Percentiles rank a stretch among this genome's conserved stretches.
Conservation (phyloP, 169 alveolate genomes). For the Plasmodium billcollinsi region DNA sequence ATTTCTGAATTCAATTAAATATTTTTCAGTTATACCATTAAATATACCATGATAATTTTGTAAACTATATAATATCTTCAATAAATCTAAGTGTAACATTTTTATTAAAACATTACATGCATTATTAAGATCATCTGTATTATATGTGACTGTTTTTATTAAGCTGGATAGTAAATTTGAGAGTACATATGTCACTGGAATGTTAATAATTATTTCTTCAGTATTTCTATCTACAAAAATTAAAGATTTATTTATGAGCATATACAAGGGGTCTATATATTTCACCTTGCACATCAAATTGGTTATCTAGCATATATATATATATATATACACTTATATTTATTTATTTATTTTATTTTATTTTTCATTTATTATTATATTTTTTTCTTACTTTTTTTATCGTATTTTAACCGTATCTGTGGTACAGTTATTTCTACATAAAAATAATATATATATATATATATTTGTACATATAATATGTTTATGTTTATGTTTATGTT, state of each 20-base stretch:
- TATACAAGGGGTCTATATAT: not conserved
- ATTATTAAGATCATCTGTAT: not conserved
- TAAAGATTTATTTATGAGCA: not conserved
- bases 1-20: not conserved
- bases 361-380: not conserved
- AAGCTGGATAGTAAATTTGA: slow-evolving; percentile 13
- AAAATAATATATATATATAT: too few relatives aligned
- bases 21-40: not conserved
- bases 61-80: not conserved
- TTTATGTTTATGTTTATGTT: not conserved
- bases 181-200: slow-evolving; percentile 37
- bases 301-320: not conserved
- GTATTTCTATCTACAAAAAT: not conserved
- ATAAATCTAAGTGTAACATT: not conserved
- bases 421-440: slow-evolving; percentile 9
- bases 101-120: not conserved
- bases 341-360: not conserved
- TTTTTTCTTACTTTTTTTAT: not conserved
- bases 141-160: not conserved
- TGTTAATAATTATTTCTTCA: slow-evolving; percentile 11
- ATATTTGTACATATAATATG: not conserved
- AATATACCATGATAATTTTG: not conserved
- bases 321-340: not conserved
- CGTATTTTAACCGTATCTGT: slow-evolving; percentile 10
- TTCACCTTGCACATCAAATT: not conserved